These are phyloP conservation scores for Pythium periplocum DNA, from an alignment of 352 stramenopile species.

Conservation along the genomic window DNA sequence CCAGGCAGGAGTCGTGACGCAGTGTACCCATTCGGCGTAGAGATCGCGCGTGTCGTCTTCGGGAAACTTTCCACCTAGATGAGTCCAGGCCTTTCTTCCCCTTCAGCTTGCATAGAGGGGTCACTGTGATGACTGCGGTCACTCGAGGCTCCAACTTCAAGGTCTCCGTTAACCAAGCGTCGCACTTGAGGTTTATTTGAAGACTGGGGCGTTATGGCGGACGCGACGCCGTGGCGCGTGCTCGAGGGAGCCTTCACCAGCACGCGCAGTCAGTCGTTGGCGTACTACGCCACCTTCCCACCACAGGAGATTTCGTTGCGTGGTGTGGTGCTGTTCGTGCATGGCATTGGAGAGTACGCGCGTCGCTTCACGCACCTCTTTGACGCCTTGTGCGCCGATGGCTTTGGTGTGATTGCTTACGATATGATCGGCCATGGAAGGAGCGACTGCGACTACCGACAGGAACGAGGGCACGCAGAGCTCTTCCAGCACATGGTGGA, in stretches of 20 bases:
- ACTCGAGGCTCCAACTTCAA: no score
- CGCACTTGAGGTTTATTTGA: no score
- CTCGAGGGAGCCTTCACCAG: conserved; percentile 4
- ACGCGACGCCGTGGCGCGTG: background rate
- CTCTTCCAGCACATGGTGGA: conserved; percentile 60
- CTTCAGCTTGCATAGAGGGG: no score
- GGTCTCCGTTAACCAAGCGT: no score
- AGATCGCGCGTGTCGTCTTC: no score
- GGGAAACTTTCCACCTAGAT: no score
- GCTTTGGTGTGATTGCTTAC: conserved; percentile 58
- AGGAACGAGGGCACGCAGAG: conserved; percentile 38
- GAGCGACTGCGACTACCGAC: conserved; percentile 27
- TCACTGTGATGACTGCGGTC: no score
- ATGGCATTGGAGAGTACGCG: background rate
- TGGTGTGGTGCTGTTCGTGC: conserved; percentile 7
- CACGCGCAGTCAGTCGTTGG: conserved; percentile 4
- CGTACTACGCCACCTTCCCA: conserved; percentile 14
- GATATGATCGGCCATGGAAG: conserved; percentile 53
- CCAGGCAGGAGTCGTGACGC: no score
- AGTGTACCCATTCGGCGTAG: no score
- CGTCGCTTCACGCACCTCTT: conserved; percentile 59
- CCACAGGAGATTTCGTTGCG: background rate
- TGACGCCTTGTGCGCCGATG: conserved; percentile 28
- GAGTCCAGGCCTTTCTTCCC: no score
- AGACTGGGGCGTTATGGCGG: no score